Conservation (phyloP, 257 asterid species). For the Nemophila menziesii region DNA sequence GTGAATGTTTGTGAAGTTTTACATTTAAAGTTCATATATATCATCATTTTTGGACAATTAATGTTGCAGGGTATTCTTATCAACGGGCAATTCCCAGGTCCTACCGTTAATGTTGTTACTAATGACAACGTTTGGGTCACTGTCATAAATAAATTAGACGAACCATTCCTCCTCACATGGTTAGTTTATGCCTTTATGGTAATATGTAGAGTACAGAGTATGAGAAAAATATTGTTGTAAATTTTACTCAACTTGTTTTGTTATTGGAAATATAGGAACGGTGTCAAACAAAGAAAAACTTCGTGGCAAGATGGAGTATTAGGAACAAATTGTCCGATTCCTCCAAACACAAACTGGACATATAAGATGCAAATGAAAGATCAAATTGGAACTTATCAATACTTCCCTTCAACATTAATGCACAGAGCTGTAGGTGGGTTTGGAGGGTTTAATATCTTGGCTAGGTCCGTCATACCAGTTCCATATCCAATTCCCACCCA, state of each 20-base stretch:
- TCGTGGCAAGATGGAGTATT: slow-evolving; percentile 95
- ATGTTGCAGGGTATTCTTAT: slow-evolving; percentile 72
- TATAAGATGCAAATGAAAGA: slow-evolving; percentile 76
- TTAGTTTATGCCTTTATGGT: slow-evolving; percentile 6
- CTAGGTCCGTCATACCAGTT: slow-evolving; percentile 53
- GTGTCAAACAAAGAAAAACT: slow-evolving; percentile 55
- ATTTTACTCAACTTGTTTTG: no score
- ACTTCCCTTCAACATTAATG: slow-evolving; percentile 58
- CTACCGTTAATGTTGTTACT: slow-evolving; percentile 43
- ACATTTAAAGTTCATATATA: neutral
- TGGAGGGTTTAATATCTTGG: slow-evolving; percentile 54
- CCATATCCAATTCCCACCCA: slow-evolving; percentile 54
- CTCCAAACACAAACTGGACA: slow-evolving; percentile 63
- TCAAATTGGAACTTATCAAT: slow-evolving; percentile 62
- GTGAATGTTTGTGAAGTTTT: no score
- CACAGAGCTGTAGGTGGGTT: slow-evolving; percentile 73
- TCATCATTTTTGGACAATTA: neutral
- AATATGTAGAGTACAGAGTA: neutral
- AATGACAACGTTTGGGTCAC: slow-evolving; percentile 54
- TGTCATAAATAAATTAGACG: slow-evolving; percentile 50
- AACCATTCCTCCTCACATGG: slow-evolving; percentile 79
- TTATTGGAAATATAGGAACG: slow-evolving; percentile 43
- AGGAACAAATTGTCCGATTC: slow-evolving; percentile 85
- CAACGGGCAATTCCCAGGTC: slow-evolving; percentile 81
- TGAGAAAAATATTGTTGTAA: no score